phyloP scores from a whole-genome alignment of 2,329 filamentous ascomycete species.

The Penicillium palitans region DNA sequence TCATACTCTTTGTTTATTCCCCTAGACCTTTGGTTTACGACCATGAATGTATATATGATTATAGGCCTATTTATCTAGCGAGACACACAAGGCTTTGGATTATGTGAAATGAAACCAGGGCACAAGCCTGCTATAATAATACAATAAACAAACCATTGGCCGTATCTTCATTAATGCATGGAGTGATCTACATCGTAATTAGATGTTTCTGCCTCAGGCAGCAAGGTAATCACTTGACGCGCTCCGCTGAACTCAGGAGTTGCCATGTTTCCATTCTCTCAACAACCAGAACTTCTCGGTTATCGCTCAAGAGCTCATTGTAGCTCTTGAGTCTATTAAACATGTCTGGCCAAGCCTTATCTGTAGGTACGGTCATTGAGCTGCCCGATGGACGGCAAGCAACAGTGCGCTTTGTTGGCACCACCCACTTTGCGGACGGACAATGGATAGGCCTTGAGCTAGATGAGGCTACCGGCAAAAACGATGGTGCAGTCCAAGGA shows the following conservation, averaged over 20 bases:
- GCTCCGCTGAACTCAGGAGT: constrained; percentile 18
- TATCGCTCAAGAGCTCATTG: constrained; percentile 15
- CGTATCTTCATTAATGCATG: not conserved
- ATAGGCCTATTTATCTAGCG: not conserved
- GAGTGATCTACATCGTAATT: not conserved
- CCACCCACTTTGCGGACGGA: constrained; percentile 75
- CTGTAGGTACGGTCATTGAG: constrained; percentile 70
- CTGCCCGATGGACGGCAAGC: constrained; percentile 76
- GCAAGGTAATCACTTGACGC: constrained; percentile 13
- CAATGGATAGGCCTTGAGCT: constrained; percentile 91
- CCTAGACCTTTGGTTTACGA: constrained; percentile 10
- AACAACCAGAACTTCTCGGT: constrained; percentile 11
- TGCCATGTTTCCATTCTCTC: constrained; percentile 4
- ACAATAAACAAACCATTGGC: not conserved
- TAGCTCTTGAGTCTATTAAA: constrained; percentile 11
- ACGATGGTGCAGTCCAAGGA: constrained; percentile 87
- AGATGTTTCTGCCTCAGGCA: constrained; percentile 23
- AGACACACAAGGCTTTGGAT: not conserved
- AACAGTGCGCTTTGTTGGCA: constrained; percentile 77
- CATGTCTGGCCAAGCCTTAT: constrained; percentile 33
- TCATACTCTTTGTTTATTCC: constrained; percentile 1
- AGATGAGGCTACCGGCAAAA: constrained; percentile 79
- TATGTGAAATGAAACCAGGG: not conserved
- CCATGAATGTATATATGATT: constrained; percentile 6
- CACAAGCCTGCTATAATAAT: not conserved